Conservation (phyloP, 352 stramenopile species). For the Phytophthora podocarpi region DNA sequence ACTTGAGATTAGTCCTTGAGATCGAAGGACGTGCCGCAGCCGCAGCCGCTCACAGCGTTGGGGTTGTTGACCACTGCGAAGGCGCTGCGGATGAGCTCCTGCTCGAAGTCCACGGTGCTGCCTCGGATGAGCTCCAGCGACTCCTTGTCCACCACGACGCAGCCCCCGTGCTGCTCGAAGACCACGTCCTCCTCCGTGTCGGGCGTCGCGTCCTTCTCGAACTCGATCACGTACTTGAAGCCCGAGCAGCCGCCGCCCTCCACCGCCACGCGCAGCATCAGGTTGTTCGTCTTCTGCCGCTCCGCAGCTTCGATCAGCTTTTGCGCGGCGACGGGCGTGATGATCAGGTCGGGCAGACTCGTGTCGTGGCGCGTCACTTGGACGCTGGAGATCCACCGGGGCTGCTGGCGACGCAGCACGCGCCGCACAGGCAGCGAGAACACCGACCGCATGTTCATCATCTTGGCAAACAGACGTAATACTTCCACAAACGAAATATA, state of each 20-base stretch:
- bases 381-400: constrained; percentile 42
- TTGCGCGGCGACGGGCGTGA: constrained; percentile 68
- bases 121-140: constrained; percentile 94
- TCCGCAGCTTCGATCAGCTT: constrained; percentile 63
- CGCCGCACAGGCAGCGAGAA: constrained; percentile 28
- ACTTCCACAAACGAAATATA: too few species aligned
- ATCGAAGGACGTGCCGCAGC: constrained; percentile 97
- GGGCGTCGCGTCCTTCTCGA: constrained; percentile 67
- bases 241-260: constrained; percentile 93
- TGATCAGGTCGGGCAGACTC: constrained; percentile 64
- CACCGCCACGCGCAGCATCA: constrained; percentile 90
- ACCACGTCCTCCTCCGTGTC: constrained; percentile 66
- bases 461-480: too few species aligned
- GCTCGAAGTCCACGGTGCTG: constrained; percentile 96
- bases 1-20: constrained; percentile 93
- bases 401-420: constrained; percentile 11
- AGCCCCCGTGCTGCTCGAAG: constrained; percentile 88
- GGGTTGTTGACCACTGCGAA: constrained; percentile 98
- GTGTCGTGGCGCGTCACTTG: constrained; percentile 46
- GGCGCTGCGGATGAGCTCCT: constrained; percentile 97
- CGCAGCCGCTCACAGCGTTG: constrained; percentile 95
- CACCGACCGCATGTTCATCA: constrained; percentile 31
- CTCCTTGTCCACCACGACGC: constrained; percentile 92
- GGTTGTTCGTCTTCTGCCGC: constrained; percentile 55
- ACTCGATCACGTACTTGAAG: constrained; percentile 93